Conservation (phyloP, 169 alveolate genomes). For the Babesia bovis region DNA sequence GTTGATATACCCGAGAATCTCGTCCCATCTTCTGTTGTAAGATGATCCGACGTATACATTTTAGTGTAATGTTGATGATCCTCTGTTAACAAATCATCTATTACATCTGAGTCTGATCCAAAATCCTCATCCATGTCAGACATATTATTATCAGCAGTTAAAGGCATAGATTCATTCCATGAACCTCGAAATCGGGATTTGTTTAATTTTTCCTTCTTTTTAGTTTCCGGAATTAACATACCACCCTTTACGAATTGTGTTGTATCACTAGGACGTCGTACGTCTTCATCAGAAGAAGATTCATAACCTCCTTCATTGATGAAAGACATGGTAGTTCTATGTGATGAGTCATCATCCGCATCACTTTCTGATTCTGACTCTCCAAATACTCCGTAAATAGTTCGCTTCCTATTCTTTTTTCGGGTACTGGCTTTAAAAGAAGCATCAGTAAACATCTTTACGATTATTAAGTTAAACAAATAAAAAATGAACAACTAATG, state of each 20-base stretch:
- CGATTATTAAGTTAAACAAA: too few relatives aligned
- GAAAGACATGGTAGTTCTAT: not conserved
- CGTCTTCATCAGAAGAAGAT: not conserved
- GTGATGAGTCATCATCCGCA: slow-evolving; percentile 8
- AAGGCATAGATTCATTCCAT: not conserved
- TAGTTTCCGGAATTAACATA: not conserved
- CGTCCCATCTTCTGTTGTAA: not conserved
- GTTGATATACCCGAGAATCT: not conserved
- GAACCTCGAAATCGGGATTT: not conserved
- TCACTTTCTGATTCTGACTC: slow-evolving; percentile 41
- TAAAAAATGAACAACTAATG: too few relatives aligned
- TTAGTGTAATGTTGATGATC: not conserved
- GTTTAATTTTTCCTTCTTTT: not conserved
- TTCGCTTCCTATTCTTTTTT: not conserved
- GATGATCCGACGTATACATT: not conserved
- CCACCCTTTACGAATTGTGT: slow-evolving; percentile 25
- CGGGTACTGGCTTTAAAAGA: too few relatives aligned
- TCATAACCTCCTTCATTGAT: not conserved
- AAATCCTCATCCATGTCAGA: not conserved
- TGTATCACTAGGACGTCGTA: not conserved
- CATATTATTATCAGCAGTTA: not conserved
- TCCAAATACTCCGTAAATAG: slow-evolving; percentile 36
- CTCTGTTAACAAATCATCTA: slow-evolving; percentile 12
- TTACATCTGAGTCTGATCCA: not conserved
- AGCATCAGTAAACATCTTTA: too few relatives aligned